These are phyloP conservation scores for Macroventuria anomochaeta DNA, from an alignment of 2,329 filamentous ascomycete species.

Conservation along the genomic window DNA sequence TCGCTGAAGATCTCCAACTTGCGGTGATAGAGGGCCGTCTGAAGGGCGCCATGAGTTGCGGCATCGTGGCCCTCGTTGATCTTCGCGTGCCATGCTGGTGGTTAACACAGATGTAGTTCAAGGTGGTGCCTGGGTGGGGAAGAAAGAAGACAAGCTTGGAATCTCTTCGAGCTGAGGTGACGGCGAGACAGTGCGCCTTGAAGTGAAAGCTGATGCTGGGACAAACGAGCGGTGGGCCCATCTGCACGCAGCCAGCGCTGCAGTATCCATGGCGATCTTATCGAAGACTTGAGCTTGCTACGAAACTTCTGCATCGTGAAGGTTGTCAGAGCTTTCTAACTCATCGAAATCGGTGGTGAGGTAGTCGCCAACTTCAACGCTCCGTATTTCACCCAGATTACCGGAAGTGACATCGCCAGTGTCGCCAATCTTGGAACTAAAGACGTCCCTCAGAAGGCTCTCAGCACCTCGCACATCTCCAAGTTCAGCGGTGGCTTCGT, in stretches of 20 bases:
- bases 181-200: neutral
- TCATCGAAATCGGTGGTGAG: no score
- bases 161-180: neutral
- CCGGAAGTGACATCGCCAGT: no score
- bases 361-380: no score
- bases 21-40: neutral
- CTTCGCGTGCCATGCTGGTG: neutral
- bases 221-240: neutral
- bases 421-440: no score
- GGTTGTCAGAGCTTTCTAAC: no score
- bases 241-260: neutral
- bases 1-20: neutral
- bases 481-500: no score
- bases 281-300: no score
- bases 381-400: no score
- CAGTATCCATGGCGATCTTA: neutral
- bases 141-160: no score
- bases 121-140: neutral
- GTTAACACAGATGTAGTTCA: neutral
- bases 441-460: no score
- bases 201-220: slow-evolving; percentile 4
- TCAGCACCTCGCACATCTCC: no score
- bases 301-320: neutral
- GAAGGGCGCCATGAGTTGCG: slow-evolving; percentile 12
- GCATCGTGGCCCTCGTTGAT: neutral